Evolutionary conservation across 768 basidiomycete genomes (phyloP), one percentile per base, ranked within the genome.

Genomic region (Cantharellus anzutake): DNA sequence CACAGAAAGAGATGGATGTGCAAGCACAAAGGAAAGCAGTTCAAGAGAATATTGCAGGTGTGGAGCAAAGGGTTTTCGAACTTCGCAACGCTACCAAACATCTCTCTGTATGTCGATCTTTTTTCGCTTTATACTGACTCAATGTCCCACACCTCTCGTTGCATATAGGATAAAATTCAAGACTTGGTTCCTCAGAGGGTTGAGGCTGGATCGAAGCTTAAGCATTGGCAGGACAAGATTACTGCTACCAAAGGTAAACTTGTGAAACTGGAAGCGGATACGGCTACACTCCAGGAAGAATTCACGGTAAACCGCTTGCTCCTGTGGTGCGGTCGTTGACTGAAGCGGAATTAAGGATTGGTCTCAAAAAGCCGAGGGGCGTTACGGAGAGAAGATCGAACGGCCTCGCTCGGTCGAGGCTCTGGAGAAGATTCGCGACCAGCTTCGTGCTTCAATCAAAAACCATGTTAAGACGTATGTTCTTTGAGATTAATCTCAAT

Each of bases 351-450:
- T 29, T 29, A 29, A 57, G 78, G 73, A 73, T 34, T 89, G 85
- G 84, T 79, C 79, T 2, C 71, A 67, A 2, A 78, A 78, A 48
- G 90, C 88, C 14, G 68, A 73, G 29, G 69, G 80, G 65, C 82
- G 79, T 65, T 88, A 82, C 60, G 75, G 52, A 11, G 11, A 11
- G 11, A 11, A 37, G 11, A 11, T 55, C 35, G 52, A 55, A 55
- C 14, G 72, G 20, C 80, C 80, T 20, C 79, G 89, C 29, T 75
- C 74, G 58, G 71, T 74, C 0, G 75, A 76, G 0, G 74, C 71
- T 2, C 74, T 93, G 37, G 66, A 86, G 57, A 76, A 79, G 5
- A 73, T 78, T 55, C 74, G 91, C 37, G 75, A 82, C 0, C 14
- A 55, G 38, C 52, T 55, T 7, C 7, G 11, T 37, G 35, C 11